Evolutionary conservation across 1,284 basidiomycete species (phyloP), one percentile per base, ranked within the genome.

Genomic region (Anthracocystis setariae): DNA sequence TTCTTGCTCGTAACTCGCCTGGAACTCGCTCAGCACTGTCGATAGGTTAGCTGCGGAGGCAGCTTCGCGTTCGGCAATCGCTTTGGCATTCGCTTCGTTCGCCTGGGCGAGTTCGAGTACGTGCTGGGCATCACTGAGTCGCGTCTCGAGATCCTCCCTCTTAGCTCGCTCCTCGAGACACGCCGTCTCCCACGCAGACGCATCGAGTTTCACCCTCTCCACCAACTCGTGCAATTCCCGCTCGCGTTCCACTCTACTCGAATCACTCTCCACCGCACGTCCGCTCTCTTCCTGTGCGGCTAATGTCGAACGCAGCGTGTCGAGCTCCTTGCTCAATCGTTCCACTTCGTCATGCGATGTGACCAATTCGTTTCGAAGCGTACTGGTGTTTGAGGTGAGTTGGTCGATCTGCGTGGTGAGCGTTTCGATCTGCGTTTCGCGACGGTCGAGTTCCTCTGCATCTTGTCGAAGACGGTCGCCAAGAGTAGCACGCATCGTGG

Each of bases 401-500:
- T 53, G 46, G 0, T 37, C 52, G 5, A 63, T 17, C 29, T 74
- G 49, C 3, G 45, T 1, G 8, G 67, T 72, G 15, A 82, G 67
- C 13, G 59, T 40, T 18, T 81, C 78, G 63, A 82, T 81, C 40
- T 82, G 79, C 18, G 62, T 50, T 32, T 81, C 79, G 39, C 80
- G 58, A 3, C 78, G 68, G 39, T 82, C 81, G 9, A 82, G 65
- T 46, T 82, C 81, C 53, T 82, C 81, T 74, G 96, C 95, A 85
- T 98, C 96, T 83, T 96, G 92, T 82, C 91, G 90, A 57, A 99
- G 86, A 83, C 98, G 95, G 79, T 94, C 94, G 38, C 94, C 94
- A 24, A 99, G 86, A 5, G 92, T 92, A 25, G 90, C 92, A 15
- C 94, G 88, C 94, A 98, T 98, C 33, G 90, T 88, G 3, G 92